Evolutionary conservation across 2,329 filamentous ascomycete genomes (phyloP).

Genomic region (Claviceps maximensis): DNA sequence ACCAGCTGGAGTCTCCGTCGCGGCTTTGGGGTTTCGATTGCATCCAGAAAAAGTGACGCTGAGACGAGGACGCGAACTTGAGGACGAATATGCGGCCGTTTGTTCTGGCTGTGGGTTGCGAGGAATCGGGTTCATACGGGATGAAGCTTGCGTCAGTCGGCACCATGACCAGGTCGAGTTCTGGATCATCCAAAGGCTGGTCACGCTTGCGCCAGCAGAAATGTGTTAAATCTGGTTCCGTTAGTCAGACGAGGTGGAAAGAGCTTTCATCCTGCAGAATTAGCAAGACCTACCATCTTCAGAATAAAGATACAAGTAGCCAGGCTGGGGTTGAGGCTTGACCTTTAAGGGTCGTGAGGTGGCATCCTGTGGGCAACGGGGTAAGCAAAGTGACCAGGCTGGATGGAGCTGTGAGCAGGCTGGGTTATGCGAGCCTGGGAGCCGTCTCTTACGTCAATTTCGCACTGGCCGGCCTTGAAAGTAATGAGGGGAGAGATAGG

Average conservation of each 20-base stretch:
- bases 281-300: conserved; percentile 57
- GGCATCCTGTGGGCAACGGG: conserved; percentile 1
- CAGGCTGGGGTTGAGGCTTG: conserved; percentile 56
- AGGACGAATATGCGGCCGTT: conserved; percentile 87
- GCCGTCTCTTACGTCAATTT: conserved; percentile 53
- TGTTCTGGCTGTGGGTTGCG: conserved; percentile 47
- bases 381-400: conserved; percentile 8
- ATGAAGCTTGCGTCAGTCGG: conserved; percentile 78
- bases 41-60: conserved; percentile 90
- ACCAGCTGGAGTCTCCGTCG: conserved; percentile 57
- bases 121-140: conserved; percentile 55
- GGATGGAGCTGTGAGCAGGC: neutral
- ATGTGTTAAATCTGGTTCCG: conserved; percentile 65
- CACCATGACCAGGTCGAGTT: conserved; percentile 87
- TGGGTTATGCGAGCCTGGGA: neutral
- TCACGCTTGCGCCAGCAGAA: conserved; percentile 91
- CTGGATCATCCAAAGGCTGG: conserved; percentile 55
- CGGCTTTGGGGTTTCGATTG: conserved; percentile 75
- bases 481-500: conserved; percentile 78
- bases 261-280: neutral
- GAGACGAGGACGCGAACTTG: conserved; percentile 85
- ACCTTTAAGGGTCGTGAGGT: conserved; percentile 47
- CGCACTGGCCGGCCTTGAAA: conserved; percentile 89
- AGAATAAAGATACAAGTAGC: conserved; percentile 83
- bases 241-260: neutral